Base-by-base conservation (phyloP, 345 rosid species). In the Eucalyptus marginata region DNA sequence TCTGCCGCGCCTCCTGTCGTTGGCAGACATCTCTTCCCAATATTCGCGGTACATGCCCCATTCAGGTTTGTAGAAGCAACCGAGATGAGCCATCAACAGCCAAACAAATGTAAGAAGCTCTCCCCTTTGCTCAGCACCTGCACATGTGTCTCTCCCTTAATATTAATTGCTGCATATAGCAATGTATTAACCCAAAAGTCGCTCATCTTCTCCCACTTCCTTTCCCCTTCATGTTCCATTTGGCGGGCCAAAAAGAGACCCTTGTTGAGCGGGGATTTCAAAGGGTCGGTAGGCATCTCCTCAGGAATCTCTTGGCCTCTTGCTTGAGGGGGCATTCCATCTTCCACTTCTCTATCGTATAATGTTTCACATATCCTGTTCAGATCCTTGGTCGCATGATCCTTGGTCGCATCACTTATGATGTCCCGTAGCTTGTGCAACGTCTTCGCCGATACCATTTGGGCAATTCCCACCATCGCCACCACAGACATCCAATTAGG, bases 121-220 rank as follows among this genome's bases (percentile, higher is more conserved):
- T 33, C 52, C 80, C 81, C 81, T 68, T 68, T 33, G 13, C 81
- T 33, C 44, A 68, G 44, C 0, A 17, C 44, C 44, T 68, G 25
- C 0, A 33, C 25, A 18, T 68, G 81, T 33, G 0, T 20, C 24
- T 68, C 44, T 33, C 81, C 81, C 0, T 1, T 17, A 17, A 33
- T 68, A 17, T 0, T 33, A 17, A 1, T 2, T 5, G 81, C 81
- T 33, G 1, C 7, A 68, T 5, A 3, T 4, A 0, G 10, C 81
- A 68, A 36, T 13, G 33, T 0, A 0, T 0, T 3, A 4, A 68
- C 7, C 81, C 81, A 68, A 4, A 0, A 0, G 3, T 8, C 0
- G 24, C 44, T 68, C 10, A 31, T 8, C 1, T 0, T 1, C 12
- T 1, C 0, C 80, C 80, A 68, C 79, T 66, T 31, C 9, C n/a